Conservation (phyloP, 148 eudicot species). For the Bassia scoparia region DNA sequence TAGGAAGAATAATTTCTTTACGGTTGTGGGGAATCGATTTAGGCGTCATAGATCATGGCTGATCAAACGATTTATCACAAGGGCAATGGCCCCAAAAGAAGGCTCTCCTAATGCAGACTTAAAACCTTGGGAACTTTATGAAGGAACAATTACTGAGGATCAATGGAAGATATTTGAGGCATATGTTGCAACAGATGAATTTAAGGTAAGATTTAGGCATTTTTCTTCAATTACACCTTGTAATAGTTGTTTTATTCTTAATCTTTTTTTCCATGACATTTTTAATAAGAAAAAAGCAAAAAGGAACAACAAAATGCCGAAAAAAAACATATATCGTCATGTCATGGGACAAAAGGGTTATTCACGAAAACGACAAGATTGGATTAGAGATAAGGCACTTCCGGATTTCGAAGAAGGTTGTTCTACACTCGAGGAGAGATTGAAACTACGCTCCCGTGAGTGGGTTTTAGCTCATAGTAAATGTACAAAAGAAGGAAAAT, state of each 20-base stretch:
- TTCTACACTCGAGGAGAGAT: not conserved
- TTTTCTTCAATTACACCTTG: not conserved
- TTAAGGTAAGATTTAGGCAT: not conserved
- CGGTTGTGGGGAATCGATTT: not conserved
- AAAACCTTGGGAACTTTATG: not conserved
- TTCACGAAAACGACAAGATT: no score
- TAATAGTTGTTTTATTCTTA: no score
- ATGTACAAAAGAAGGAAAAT: not conserved
- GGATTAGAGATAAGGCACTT: no score
- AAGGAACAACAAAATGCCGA: not conserved
- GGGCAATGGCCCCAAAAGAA: not conserved
- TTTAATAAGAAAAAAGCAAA: not conserved
- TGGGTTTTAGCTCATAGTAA: not conserved
- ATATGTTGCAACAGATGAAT: not conserved
- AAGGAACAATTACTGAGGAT: no score
- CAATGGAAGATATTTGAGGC: no score
- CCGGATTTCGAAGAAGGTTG: not conserved
- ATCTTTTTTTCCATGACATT: no score
- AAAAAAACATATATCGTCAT: not conserved
- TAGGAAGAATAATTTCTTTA: no score
- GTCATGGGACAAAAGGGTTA: not conserved
- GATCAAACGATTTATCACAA: not conserved
- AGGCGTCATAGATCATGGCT: not conserved
- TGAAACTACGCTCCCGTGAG: not conserved
- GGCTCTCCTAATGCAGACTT: not conserved